Evolutionary conservation across 768 basidiomycete genomes (phyloP), one percentile per base, ranked within the genome.

Genomic region (Chalciporus chontae): DNA sequence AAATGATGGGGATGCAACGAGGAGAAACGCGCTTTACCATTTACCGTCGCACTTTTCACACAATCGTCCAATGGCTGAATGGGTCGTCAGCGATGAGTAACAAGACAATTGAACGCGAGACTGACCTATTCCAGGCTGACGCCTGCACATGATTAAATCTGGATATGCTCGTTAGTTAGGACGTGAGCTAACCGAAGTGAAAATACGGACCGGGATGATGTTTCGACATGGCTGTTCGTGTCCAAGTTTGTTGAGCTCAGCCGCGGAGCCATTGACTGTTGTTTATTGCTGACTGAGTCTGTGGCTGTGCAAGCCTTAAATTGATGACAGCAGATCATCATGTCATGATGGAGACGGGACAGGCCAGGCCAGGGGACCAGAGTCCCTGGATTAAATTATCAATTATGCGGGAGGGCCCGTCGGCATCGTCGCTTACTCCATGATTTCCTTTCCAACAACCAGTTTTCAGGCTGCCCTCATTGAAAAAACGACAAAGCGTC

Each of bases 31-130:
- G 65, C 85, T 53, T n/a, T 61, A 96, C 95, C 96, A 99, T 84
- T 98, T 98, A 44, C 96, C 96, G 67, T 99, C 96, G 64, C 94
- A 97, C 69, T 97, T 97, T 73, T 99, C 96, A 70, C 96, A 99
- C 45, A 97, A 79, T 61, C 96, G 89, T 37, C 96, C 96, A 60
- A 98, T 96, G 41, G 96, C 96, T 96, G 58, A 15, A 18, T 49
- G 26, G 24, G 27, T 48, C 40, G 44, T 63, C 17, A 56, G 53
- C 9, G 13, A 51, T 46, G 29, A 39, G 48, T 17, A 23, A 45
- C 19, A 24, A 14, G 31, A n/a, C 13, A n/a, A n/a, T 38, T 13
- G 3, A n/a, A 40, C 4, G 37, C 15, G 17, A 27, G 47, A 70
- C 84, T 57, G 59, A 91, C 94, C 94, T 49, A 98, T 98, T 56